These are phyloP conservation scores for Macrophomina tecta DNA, from an alignment of 2,329 filamentous ascomycete species.

Conservation along the genomic window DNA sequence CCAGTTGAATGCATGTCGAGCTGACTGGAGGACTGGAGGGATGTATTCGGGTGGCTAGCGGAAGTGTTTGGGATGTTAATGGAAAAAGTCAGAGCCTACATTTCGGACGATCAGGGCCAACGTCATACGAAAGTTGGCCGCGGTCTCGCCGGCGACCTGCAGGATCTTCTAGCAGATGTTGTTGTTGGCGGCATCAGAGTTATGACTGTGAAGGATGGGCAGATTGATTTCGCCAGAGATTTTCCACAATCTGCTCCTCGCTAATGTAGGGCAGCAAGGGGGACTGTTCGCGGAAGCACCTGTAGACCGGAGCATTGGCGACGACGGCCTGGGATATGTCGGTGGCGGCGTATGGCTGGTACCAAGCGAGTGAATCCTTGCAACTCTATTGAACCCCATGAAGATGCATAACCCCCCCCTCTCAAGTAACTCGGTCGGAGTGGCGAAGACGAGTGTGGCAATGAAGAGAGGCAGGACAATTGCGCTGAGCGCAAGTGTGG, in stretches of 20 bases:
- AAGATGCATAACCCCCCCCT: neutral
- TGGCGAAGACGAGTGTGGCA: neutral
- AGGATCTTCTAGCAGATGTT: slow-evolving; percentile 26
- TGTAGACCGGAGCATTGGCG: neutral
- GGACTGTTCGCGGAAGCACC: slow-evolving; percentile 2
- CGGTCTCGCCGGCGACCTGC: slow-evolving; percentile 29
- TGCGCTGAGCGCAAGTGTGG: neutral
- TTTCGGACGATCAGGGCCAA: slow-evolving; percentile 34
- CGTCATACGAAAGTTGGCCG: slow-evolving; percentile 32
- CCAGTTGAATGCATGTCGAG: slow-evolving; percentile 31
- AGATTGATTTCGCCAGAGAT: slow-evolving; percentile 14
- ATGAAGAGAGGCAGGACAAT: neutral
- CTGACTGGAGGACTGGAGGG: slow-evolving; percentile 27
- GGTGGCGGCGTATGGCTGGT: neutral
- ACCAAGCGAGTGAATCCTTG: neutral
- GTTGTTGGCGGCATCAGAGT: slow-evolving; percentile 5
- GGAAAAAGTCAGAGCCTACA: slow-evolving; percentile 8
- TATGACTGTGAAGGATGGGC: neutral
- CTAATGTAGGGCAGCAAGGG: neutral
- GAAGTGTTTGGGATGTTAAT: neutral
- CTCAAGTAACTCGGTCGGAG: neutral
- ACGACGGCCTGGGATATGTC: neutral
- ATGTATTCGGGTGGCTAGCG: too few species aligned
- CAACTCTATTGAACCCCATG: neutral
- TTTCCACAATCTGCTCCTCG: slow-evolving; percentile 6